Percentiles rank a stretch among this genome's conserved stretches.
Evolutionary conservation across 2,329 filamentous ascomycete species (phyloP).

Genomic region (Canariomyces notabilis): DNA sequence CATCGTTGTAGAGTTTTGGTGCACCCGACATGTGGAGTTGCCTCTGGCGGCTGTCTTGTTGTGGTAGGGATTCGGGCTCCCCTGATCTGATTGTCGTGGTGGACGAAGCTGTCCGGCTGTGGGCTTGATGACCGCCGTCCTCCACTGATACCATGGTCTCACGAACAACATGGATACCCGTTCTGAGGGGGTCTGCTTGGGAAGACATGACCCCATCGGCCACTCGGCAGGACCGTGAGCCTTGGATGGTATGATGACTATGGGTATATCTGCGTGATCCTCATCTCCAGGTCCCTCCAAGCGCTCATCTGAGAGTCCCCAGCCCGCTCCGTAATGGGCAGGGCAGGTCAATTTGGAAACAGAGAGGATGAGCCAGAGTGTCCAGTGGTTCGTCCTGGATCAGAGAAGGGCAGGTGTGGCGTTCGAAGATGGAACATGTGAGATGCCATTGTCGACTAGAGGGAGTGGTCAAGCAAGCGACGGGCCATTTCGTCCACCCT

Average conservation of each 20-base stretch:
- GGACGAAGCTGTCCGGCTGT: neutral
- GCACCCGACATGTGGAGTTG: too few species aligned
- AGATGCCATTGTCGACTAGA: too few species aligned
- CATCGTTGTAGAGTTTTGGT: too few species aligned
- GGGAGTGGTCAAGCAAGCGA: too few species aligned
- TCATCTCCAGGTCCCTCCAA: neutral
- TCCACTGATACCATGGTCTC: constrained; percentile 16
- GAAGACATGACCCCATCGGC: neutral
- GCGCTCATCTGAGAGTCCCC: neutral
- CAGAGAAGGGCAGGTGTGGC: too few species aligned
- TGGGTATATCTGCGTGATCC: too few species aligned
- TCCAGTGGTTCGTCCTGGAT: too few species aligned
- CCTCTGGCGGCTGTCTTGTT: neutral
- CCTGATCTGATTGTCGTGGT: constrained; percentile 4
- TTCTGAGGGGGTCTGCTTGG: neutral
- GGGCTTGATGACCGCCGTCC: neutral
- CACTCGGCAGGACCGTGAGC: neutral
- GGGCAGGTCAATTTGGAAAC: too few species aligned
- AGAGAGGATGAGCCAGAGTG: neutral
- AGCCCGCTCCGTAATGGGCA: too few species aligned
- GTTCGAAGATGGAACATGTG: too few species aligned
- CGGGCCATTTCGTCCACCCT: too few species aligned
- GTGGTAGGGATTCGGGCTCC: neutral
- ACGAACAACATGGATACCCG: constrained; percentile 12
- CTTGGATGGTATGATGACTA: too few species aligned